Percentiles rank a stretch among this genome's conserved stretches.
Evolutionary conservation across 2,329 filamentous ascomycete species (phyloP).

Genomic region (Torrubiella hemipterigena): DNA sequence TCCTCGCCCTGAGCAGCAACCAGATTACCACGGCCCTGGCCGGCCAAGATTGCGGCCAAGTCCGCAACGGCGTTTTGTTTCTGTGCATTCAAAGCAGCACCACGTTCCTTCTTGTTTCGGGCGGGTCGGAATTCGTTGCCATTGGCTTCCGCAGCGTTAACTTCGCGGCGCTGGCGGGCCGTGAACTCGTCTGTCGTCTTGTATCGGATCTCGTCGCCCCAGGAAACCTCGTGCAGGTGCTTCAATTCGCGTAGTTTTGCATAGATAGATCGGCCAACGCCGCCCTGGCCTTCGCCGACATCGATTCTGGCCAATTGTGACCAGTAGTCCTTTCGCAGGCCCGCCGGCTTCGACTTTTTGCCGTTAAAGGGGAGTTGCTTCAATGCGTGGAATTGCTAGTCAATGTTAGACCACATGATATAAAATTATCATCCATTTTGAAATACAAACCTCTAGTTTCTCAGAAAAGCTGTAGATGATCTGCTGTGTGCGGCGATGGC

Average conservation of each 20-base stretch:
- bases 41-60: conserved; percentile 45
- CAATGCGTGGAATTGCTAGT: conserved; percentile 29
- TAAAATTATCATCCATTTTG: background rate
- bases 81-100: conserved; percentile 43
- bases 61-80: conserved; percentile 51
- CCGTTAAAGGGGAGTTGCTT: conserved; percentile 53
- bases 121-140: conserved; percentile 19
- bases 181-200: conserved; percentile 22
- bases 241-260: conserved; percentile 55
- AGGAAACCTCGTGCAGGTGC: conserved; percentile 48
- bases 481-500: conserved; percentile 36
- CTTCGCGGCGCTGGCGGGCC: conserved; percentile 20
- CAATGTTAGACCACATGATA: background rate
- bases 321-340: conserved; percentile 59
- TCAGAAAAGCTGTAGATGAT: conserved; percentile 39
- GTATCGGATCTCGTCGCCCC: conserved; percentile 36
- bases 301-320: conserved; percentile 45
- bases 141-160: conserved; percentile 15
- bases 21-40: conserved; percentile 37
- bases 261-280: conserved; percentile 46
- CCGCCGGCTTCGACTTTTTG: conserved; percentile 52
- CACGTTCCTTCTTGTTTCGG: conserved; percentile 31
- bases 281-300: conserved; percentile 39
- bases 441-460: conserved; percentile 27
- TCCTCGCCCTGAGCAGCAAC: conserved; percentile 19